Evolutionary conservation across 805 yeast species (phyloP).

Genomic region (Schizosaccharomyces lindneri): DNA sequence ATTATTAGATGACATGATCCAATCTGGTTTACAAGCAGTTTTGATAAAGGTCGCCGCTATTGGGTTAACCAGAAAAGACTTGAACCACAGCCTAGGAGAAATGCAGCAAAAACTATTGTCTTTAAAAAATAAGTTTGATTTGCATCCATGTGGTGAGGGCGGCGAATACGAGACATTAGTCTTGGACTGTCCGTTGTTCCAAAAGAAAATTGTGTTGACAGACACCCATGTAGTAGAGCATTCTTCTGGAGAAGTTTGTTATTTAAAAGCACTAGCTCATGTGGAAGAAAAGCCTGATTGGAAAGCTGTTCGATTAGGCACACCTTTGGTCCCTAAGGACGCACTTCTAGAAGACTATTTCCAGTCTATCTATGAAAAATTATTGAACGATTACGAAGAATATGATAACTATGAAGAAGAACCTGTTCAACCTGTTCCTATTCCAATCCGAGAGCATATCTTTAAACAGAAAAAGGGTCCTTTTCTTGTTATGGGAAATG

Average conservation of each 20-base stretch:
- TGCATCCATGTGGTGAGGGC: conserved; percentile 66
- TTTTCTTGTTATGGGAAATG: neutral
- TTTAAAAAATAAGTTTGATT: conserved; percentile 9
- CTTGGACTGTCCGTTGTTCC: conserved; percentile 69
- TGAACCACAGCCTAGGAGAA: conserved; percentile 43
- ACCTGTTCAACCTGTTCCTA: neutral
- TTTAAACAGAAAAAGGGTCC: neutral
- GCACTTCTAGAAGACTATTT: neutral
- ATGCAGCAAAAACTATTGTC: conserved; percentile 21
- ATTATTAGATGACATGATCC: conserved; percentile 61
- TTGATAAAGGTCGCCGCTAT: conserved; percentile 82
- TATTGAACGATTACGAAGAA: neutral
- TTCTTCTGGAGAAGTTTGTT: conserved; percentile 44
- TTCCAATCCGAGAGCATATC: neutral
- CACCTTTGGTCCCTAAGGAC: neutral
- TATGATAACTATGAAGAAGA: neutral
- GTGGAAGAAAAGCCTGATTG: conserved; percentile 14
- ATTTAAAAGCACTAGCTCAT: conserved; percentile 30
- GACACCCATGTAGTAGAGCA: conserved; percentile 17
- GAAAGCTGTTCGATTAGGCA: neutral
- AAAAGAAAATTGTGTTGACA: conserved; percentile 21
- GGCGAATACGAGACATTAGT: conserved; percentile 94
- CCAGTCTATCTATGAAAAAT: neutral
- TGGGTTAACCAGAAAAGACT: conserved; percentile 40
- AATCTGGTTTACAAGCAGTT: conserved; percentile 46